phyloP scores from a whole-genome alignment of 225 moss, liverwort and hornwort genomes.

The Pseudisothecium myosuroides region DNA sequence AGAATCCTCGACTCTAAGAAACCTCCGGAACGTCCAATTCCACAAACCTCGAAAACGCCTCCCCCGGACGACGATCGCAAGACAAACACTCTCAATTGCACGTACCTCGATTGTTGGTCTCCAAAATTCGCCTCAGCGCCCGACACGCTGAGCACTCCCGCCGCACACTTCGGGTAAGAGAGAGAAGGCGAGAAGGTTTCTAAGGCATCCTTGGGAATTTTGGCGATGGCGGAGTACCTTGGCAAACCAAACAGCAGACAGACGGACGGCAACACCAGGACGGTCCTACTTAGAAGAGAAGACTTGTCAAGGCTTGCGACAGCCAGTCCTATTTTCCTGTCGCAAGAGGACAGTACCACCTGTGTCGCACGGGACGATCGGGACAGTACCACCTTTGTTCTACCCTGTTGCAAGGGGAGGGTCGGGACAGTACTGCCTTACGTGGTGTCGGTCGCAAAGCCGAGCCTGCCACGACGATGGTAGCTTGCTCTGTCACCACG shows the following conservation, averaged over 20 bases:
- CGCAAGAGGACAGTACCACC: neutral
- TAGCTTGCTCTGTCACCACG: neutral
- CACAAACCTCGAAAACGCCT: neutral
- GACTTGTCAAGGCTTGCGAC: neutral
- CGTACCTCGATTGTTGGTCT: neutral
- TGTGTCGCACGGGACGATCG: neutral
- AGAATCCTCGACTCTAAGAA: neutral
- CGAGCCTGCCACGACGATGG: neutral
- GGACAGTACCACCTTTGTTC: neutral
- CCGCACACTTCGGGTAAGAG: neutral
- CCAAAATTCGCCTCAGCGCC: neutral
- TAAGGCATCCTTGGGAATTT: neutral
- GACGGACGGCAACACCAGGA: neutral
- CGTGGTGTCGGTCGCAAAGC: neutral
- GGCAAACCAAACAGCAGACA: neutral
- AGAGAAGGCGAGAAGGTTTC: neutral
- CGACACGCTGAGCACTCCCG: neutral
- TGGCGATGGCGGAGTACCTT: neutral
- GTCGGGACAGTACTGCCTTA: neutral
- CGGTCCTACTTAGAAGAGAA: neutral
- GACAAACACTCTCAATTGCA: neutral
- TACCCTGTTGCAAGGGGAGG: neutral
- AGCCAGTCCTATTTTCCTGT: neutral
- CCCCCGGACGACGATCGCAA: neutral
- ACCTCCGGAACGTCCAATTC: neutral